Percentiles rank a stretch among this genome's conserved stretches.
phyloP scores from a whole-genome alignment of 495 filamentous ascomycete genomes.

The Aspergillus saccharolyticus region DNA sequence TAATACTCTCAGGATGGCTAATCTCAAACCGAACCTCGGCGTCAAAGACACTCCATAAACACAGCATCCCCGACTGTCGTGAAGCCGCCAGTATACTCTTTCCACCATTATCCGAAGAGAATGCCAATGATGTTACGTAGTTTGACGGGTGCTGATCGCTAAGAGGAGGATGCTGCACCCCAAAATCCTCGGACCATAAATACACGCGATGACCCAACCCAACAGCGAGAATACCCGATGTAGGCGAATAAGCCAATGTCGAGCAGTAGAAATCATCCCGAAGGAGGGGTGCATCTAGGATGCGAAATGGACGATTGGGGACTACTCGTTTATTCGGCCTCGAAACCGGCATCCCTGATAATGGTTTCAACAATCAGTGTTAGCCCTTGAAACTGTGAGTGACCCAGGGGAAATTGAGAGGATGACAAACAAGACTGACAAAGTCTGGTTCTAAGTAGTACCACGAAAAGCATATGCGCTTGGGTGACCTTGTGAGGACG shows the following conservation, averaged over 20 bases:
- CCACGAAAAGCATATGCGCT: not conserved
- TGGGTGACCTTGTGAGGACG: not conserved
- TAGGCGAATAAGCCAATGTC: constrained; percentile 75
- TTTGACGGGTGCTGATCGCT: constrained; percentile 39
- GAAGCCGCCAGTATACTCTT: constrained; percentile 83
- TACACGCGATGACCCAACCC: constrained; percentile 79
- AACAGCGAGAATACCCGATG: constrained; percentile 71
- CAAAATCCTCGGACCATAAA: constrained; percentile 76
- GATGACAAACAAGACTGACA: no score
- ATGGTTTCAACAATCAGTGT: not conserved
- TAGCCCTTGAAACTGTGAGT: not conserved
- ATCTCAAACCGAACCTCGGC: constrained; percentile 65
- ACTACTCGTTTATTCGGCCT: constrained; percentile 31
- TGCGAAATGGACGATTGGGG: constrained; percentile 73
- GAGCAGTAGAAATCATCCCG: constrained; percentile 97
- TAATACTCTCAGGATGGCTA: constrained; percentile 62
- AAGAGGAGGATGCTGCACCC: constrained; percentile 45
- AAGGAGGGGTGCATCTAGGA: constrained; percentile 81
- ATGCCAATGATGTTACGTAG: constrained; percentile 77
- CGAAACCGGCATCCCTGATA: constrained; percentile 22
- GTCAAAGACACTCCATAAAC: constrained; percentile 58
- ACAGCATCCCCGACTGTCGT: constrained; percentile 61
- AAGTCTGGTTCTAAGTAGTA: no score
- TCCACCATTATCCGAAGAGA: constrained; percentile 73
- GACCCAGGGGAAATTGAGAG: not conserved